These are phyloP conservation scores for Botrytis elliptica DNA, from an alignment of 2,329 filamentous ascomycete species.

Conservation along the genomic window DNA sequence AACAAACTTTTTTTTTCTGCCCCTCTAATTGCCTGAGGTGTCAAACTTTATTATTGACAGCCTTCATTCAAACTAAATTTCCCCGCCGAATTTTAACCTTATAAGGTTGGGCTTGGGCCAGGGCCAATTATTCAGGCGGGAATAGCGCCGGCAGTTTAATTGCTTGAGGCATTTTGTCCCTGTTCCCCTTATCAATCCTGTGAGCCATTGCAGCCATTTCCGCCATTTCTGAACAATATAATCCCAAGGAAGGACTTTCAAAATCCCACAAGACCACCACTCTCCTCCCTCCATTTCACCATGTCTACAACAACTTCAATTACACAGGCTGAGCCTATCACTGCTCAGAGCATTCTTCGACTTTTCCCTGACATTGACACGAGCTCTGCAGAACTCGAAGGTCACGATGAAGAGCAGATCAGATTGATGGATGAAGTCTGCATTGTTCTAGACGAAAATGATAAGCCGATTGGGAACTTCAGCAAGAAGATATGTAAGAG, in stretches of 20 bases:
- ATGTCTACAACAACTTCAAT: constrained; percentile 45
- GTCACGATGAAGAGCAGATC: constrained; percentile 97
- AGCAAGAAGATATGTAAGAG: constrained; percentile 95
- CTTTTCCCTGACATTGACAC: constrained; percentile 84
- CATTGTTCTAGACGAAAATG: constrained; percentile 92
- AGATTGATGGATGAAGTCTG: constrained; percentile 98
- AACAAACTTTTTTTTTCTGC: constrained; percentile 11
- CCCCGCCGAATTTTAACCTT: not conserved
- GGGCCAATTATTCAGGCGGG: not conserved
- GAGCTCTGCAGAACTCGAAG: constrained; percentile 70
- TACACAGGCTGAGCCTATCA: constrained; percentile 62
- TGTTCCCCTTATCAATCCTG: not conserved
- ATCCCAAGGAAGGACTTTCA: not conserved
- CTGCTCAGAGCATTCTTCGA: constrained; percentile 79
- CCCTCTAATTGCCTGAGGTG: constrained; percentile 7
- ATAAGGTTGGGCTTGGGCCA: not conserved
- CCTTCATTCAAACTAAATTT: not conserved
- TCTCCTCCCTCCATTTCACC: constrained; percentile 4
- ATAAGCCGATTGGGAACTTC: constrained; percentile 88
- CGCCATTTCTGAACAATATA: not conserved
- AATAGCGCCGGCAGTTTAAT: not conserved
- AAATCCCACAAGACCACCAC: not conserved
- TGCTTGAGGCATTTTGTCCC: constrained; percentile 15
- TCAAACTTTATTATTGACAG: not conserved
- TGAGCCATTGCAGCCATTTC: not conserved